Evolutionary conservation across 2,329 filamentous ascomycete species (phyloP).

Genomic region (Colletotrichum lini): DNA sequence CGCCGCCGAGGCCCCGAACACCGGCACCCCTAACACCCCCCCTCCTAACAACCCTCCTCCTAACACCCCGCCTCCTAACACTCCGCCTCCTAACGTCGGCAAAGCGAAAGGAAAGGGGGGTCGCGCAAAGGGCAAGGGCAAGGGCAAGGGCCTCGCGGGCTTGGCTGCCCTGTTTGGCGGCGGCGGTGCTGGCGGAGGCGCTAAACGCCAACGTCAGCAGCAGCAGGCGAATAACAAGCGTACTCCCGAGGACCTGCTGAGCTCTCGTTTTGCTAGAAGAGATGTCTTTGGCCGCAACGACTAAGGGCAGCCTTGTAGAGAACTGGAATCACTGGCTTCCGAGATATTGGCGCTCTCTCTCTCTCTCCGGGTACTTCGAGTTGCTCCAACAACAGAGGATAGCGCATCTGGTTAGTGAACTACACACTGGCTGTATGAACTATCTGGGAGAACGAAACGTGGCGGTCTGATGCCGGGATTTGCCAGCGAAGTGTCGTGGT

Average conservation of each 20-base stretch:
- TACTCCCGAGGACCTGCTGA: not conserved
- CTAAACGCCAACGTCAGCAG: not conserved
- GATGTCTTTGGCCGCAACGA: not conserved
- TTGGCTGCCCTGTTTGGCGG: not conserved
- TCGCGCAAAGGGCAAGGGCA: not conserved
- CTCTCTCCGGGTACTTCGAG: too few relatives aligned
- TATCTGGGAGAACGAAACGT: too few relatives aligned
- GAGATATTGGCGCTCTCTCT: too few relatives aligned
- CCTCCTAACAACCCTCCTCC: not conserved
- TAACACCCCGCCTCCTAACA: not conserved
- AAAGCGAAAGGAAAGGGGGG: not conserved
- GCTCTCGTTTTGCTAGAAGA: not conserved
- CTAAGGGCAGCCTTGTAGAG: not conserved
- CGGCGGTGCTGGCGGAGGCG: not conserved
- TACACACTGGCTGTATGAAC: too few relatives aligned
- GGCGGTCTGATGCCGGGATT: too few relatives aligned
- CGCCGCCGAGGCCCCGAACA: constrained; percentile 15
- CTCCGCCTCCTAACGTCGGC: not conserved
- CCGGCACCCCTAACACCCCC: constrained; percentile 8
- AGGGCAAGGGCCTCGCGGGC: not conserved
- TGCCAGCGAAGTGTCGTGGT: too few relatives aligned
- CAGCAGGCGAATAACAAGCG: not conserved
- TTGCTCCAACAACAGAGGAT: too few relatives aligned
- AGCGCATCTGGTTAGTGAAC: too few relatives aligned
- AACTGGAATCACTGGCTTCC: too few relatives aligned